phyloP scores from a whole-genome alignment of 768 basidiomycete genomes.

The Pleurotus salmoneostramineus region DNA sequence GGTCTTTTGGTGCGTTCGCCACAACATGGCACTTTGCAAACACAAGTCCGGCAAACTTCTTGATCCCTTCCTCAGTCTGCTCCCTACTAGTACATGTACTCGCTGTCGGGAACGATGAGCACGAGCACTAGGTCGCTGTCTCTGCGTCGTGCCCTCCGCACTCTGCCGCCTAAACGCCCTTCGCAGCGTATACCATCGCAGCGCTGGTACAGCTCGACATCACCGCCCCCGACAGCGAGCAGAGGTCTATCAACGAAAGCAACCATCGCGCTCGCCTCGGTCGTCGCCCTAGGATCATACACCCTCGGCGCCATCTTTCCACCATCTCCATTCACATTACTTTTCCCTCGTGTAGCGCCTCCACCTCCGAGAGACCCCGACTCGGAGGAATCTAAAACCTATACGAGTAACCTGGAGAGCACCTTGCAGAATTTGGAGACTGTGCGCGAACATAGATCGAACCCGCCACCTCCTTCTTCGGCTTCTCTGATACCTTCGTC shows the following conservation, averaged over 20 bases:
- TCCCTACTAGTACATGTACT: neutral
- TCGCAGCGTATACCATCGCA: neutral
- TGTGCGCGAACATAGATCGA: conserved; percentile 42
- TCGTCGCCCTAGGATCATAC: conserved; percentile 35
- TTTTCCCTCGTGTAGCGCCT: conserved; percentile 77
- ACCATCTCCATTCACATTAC: conserved; percentile 56
- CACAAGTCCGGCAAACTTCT: neutral
- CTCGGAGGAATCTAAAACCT: conserved; percentile 53
- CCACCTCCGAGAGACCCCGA: conserved; percentile 53
- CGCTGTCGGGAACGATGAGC: neutral
- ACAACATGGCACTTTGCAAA: neutral
- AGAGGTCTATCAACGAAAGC: conserved; percentile 11
- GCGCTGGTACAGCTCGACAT: neutral
- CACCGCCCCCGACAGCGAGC: neutral
- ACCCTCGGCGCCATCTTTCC: conserved; percentile 70
- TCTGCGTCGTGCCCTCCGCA: neutral
- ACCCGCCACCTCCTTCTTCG: conserved; percentile 16
- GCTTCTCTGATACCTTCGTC: conserved; percentile 31
- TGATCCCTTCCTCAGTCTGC: neutral
- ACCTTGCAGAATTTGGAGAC: conserved; percentile 62
- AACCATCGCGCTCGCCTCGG: conserved; percentile 21
- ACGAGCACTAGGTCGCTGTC: neutral
- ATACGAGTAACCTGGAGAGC: conserved; percentile 60
- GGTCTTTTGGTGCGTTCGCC: neutral
- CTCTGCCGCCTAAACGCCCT: neutral